A percentile compares a stretch with the other conserved stretches of the same genome.
Conservation (phyloP, 208 protist genomes). For the Acanthamoeba quina region DNA sequence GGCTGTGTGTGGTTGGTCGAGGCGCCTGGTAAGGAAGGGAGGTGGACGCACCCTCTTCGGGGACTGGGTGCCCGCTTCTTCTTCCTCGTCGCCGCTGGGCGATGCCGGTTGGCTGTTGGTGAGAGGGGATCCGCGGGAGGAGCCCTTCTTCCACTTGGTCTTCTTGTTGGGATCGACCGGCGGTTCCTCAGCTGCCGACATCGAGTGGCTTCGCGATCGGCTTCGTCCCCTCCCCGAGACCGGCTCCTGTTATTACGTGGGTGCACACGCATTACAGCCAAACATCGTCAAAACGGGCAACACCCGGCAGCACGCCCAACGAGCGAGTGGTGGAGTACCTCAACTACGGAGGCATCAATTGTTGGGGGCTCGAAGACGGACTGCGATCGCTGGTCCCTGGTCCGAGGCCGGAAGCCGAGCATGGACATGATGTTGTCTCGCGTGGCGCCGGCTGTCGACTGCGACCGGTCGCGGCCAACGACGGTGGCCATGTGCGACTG, state of each 20-base stretch:
- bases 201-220: slow-evolving; percentile 67
- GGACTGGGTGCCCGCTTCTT: background rate
- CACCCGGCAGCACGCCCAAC: background rate
- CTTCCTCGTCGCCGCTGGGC: slow-evolving; percentile 13
- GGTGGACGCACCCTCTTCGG: background rate
- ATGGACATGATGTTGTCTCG: slow-evolving; percentile 48
- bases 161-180: background rate
- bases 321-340: background rate
- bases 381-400: slow-evolving; percentile 33
- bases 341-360: background rate
- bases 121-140: background rate
- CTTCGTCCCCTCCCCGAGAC: background rate
- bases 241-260: background rate
- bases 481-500: background rate
- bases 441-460: background rate
- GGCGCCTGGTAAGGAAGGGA: background rate
- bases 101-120: slow-evolving; percentile 32
- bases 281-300: background rate
- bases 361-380: slow-evolving; percentile 46
- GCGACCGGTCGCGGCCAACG: background rate
- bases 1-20: background rate
- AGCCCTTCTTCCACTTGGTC: slow-evolving; percentile 2
- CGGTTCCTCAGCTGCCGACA: slow-evolving; percentile 41
- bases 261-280: background rate
- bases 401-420: slow-evolving; percentile 62